A percentile compares a stretch with the other conserved stretches of the same genome.
These are phyloP conservation scores for Albugo candida DNA, from an alignment of 352 stramenopile genomes.

Conservation along the genomic window DNA sequence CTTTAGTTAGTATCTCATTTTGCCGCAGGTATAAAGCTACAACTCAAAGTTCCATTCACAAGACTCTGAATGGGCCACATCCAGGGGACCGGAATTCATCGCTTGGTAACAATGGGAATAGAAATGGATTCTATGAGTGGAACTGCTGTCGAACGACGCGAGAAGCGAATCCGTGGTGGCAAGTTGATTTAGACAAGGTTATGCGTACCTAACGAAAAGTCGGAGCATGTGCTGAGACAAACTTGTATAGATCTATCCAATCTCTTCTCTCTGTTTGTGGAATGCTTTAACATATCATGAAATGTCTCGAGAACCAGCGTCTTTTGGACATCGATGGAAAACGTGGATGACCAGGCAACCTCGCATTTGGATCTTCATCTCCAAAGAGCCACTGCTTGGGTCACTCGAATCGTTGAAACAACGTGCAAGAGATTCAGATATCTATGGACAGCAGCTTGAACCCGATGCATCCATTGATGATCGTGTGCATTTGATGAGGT, in stretches of 20 bases:
- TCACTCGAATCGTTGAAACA: neutral
- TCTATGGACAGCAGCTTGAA: neutral
- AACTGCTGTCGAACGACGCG: conserved; percentile 35
- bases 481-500: neutral
- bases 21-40: conserved; percentile 12
- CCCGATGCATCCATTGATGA: neutral
- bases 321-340: too few species aligned
- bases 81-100: conserved; percentile 20
- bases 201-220: neutral
- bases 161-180: conserved; percentile 42
- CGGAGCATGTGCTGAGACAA: neutral
- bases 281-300: conserved; percentile 57
- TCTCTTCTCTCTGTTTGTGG: conserved; percentile 39
- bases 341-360: conserved; percentile 2
- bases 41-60: conserved; percentile 40
- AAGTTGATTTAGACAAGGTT: conserved; percentile 32
- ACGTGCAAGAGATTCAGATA: neutral
- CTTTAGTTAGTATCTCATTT: neutral
- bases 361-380: conserved; percentile 37
- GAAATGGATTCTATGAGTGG: conserved; percentile 48
- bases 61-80: conserved; percentile 12
- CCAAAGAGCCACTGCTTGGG: conserved; percentile 16
- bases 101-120: conserved; percentile 44
- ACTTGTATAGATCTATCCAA: neutral
- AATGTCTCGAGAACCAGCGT: conserved; percentile 16